Percentiles rank a stretch among this genome's conserved stretches.
These are phyloP conservation scores for Penicillium maclennaniae DNA, from an alignment of 495 filamentous ascomycete species.

Conservation along the genomic window DNA sequence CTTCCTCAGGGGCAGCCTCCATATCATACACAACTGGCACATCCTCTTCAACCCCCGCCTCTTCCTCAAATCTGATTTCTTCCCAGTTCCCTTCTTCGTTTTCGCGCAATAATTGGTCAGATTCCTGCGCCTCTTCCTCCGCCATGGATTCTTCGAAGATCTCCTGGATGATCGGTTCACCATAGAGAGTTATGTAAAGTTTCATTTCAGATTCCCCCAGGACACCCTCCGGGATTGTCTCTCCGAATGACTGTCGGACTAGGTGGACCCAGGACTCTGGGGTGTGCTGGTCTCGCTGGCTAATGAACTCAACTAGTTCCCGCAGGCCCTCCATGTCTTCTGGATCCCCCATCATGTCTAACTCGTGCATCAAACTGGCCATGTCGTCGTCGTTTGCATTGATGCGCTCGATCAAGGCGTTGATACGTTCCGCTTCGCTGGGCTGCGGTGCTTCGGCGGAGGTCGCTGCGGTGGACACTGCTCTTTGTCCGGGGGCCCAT, in stretches of 20 bases:
- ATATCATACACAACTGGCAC: slow-evolving; percentile 39
- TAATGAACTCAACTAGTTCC: slow-evolving; percentile 22
- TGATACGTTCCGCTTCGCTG: slow-evolving; percentile 25
- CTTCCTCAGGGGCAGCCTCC: slow-evolving; percentile 26
- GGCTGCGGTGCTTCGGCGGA: slow-evolving; percentile 15
- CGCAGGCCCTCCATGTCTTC: slow-evolving; percentile 17
- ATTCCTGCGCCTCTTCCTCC: slow-evolving; percentile 31
- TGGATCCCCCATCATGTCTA: slow-evolving; percentile 29
- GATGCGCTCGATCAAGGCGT: slow-evolving; percentile 38
- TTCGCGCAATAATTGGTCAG: slow-evolving; percentile 50
- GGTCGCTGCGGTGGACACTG: slow-evolving; percentile 25
- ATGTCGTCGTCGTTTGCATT: slow-evolving; percentile 34
- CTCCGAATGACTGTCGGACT: slow-evolving; percentile 70
- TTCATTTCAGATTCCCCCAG: slow-evolving; percentile 65
- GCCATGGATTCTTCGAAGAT: slow-evolving; percentile 25
- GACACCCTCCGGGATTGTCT: slow-evolving; percentile 70
- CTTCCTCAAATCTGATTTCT: slow-evolving; percentile 51
- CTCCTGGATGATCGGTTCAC: slow-evolving; percentile 53
- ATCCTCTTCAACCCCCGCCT: slow-evolving; percentile 20
- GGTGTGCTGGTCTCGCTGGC: slow-evolving; percentile 34
- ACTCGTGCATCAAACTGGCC: slow-evolving; percentile 32
- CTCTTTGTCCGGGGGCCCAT: slow-evolving; percentile 14
- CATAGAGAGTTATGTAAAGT: slow-evolving; percentile 80
- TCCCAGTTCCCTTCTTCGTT: slow-evolving; percentile 57
- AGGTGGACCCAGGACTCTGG: slow-evolving; percentile 62